Evolutionary conservation across 768 basidiomycete genomes (phyloP), one percentile per base, ranked within the genome.

Genomic region (Xerocomus brunneocitrinus): DNA sequence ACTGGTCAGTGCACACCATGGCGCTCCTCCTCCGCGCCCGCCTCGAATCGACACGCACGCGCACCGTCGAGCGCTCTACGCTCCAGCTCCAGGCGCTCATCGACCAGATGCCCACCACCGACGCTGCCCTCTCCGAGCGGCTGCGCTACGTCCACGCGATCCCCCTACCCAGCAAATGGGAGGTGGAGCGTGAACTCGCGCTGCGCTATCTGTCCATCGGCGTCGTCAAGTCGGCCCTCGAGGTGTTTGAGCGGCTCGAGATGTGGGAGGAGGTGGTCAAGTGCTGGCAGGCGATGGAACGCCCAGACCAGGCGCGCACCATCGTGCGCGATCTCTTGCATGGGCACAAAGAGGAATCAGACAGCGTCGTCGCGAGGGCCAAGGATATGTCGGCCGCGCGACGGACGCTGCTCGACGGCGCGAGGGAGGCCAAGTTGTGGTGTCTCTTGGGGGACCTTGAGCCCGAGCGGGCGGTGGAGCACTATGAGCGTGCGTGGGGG

Each of bases 181-280:
- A 91, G 63, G 79, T 98, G 76, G 91, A 98, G 66, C 79, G 81
- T 39, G 97, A 99, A 69, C 79, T 99, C 24, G 97, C 93, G 1
- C 69, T 78, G 59, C 81, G 91, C 49, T 94, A 88, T 72, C 73
- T 94, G 58, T 79, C 82, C 42, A 76, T 98, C 46, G 97, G 97
- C 14, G 92, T 95, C 52, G 77, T 89, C 54, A 85, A 85, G 60
- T 93, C 90, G 5, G 95, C 97, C 0, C 74, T 98, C 46, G 95
- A 89, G 68, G 95, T 98, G 51, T 98, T 93, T 65, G 88, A 92
- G 71, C 80, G 91, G 34, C 75, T 98, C 55, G 94, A 98, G 73
- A 93, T 98, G 93, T 99, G 95, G 95, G 97, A 97, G 72, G 91
- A 98, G 58, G 94, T 91, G 8, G 92, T 93, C 40, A 77, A 80